Conservation (phyloP, 1,284 basidiomycete species). For the Puccinia horiana region DNA sequence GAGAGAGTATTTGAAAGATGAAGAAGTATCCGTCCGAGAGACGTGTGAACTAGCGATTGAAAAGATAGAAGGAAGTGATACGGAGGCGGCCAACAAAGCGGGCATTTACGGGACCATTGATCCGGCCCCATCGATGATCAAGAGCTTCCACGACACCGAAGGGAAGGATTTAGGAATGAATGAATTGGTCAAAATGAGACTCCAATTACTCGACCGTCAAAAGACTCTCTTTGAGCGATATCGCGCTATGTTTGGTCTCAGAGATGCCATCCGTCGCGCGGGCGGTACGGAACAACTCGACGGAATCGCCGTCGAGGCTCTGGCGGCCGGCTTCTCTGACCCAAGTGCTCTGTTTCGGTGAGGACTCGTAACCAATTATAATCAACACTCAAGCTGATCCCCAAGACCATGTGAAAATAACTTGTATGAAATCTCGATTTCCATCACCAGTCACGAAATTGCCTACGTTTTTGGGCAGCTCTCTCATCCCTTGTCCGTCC, state of each 20-base stretch:
- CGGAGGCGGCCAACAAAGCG: conserved; percentile 59
- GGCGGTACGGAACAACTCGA: conserved; percentile 58
- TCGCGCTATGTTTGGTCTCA: conserved; percentile 95
- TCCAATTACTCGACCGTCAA: conserved; percentile 69
- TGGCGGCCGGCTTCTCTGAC: conserved; percentile 84
- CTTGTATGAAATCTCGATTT: not conserved
- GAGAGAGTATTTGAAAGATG: conserved; percentile 71
- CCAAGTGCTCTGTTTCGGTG: conserved; percentile 87
- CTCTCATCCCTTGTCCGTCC: conserved; percentile 82
- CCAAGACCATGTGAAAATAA: not conserved
- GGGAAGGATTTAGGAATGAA: conserved; percentile 59
- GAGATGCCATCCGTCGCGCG: conserved; percentile 68
- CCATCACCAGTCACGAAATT: conserved; percentile 76
- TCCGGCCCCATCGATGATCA: conserved; percentile 73
- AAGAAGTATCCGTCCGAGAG: conserved; percentile 81
- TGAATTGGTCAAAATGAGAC: conserved; percentile 67
- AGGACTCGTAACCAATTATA: not conserved
- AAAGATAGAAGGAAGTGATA: conserved; percentile 69
- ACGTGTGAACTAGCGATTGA: conserved; percentile 96
- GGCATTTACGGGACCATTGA: conserved; percentile 78
- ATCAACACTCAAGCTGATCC: not conserved
- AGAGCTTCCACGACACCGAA: conserved; percentile 56
- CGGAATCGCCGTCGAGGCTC: conserved; percentile 75
- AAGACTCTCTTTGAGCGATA: conserved; percentile 89
- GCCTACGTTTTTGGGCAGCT: conserved; percentile 98